Evolutionary conservation across 768 basidiomycete species (phyloP), one percentile per base, ranked within the genome.

Genomic region (Russula earlei): DNA sequence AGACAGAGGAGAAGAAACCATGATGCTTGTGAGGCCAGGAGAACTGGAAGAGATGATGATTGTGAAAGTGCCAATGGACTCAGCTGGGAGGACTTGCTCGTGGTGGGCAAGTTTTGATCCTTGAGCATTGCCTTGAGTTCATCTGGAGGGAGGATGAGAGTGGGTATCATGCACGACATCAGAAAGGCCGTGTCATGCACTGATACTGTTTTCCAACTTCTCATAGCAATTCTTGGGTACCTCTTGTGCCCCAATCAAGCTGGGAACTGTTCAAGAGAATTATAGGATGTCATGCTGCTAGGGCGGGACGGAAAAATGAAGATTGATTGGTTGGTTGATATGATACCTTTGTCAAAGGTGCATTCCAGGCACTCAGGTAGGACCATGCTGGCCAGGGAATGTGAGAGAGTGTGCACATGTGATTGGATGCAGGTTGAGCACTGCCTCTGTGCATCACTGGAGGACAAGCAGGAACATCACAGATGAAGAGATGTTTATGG

Each of bases 371-470:
- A 71, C 0, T 76, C 65, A 0, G 84, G 81, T 43, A 83, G 62
- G 44, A 71, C 70, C 2, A 73, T 71, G 38, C 81, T 83, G 27
- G 83, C 75, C 1, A 78, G 73, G 12, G 83, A 77, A 69, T 84
- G 84, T 12, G 77, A 74, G 50, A 79, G 65, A 9, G 84, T 79
- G 69, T 87, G 83, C 1, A 82, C 75, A 72, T 87, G 85, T 20
- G 85, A 87, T 31, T 85, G 79, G 55, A 82, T 73, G 65, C 87
- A 88, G 2, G 87, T 88, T 24, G 85, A 82, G 64, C 87, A 88
- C 5, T 87, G 87, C 40, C 82, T 72, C 65, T 84, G 82, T 6
- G 86, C 84, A 63, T 89, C 87, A 66, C 86, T 88, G 58, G 54
- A 33, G 1, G 29, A 31, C 7, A 31, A 31, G n/a, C n/a, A 17